Conservation (phyloP, 805 yeast species). For the Candida awuae region DNA sequence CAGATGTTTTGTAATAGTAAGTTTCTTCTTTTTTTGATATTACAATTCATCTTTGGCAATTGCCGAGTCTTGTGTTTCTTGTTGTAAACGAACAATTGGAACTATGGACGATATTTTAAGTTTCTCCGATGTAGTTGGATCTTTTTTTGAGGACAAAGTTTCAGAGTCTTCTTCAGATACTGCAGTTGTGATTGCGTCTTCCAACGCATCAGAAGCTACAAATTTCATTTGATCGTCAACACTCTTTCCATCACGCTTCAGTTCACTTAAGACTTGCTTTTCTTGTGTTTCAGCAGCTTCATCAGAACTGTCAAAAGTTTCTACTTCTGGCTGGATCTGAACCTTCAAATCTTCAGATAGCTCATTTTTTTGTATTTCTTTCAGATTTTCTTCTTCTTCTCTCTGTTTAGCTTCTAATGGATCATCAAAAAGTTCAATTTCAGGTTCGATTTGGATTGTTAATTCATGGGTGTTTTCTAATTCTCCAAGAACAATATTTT, state of each 20-base stretch:
- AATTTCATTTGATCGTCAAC: too few relatives aligned
- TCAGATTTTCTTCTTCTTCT: background rate
- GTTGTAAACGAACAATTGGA: background rate
- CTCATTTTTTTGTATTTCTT: background rate
- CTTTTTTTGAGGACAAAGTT: background rate
- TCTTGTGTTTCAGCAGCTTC: constrained; percentile 2
- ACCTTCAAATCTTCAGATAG: background rate
- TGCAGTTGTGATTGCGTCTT: background rate
- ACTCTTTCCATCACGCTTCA: background rate
- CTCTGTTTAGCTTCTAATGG: background rate
- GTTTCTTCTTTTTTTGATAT: background rate
- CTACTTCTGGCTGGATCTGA: background rate
- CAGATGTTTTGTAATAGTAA: background rate
- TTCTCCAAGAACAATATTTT: background rate
- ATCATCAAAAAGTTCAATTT: background rate
- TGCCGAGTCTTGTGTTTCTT: background rate
- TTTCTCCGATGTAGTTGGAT: background rate
- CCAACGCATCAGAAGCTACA: too few relatives aligned
- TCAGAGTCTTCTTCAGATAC: background rate
- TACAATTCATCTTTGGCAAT: background rate
- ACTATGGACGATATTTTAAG: background rate
- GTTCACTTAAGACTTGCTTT: background rate
- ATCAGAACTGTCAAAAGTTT: background rate
- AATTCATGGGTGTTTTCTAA: too few relatives aligned
- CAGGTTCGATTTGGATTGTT: too few relatives aligned